Percentiles rank a stretch among this genome's conserved stretches.
Evolutionary conservation across 306 rosid genomes (phyloP).

Genomic region (Quercus engelmannii): DNA sequence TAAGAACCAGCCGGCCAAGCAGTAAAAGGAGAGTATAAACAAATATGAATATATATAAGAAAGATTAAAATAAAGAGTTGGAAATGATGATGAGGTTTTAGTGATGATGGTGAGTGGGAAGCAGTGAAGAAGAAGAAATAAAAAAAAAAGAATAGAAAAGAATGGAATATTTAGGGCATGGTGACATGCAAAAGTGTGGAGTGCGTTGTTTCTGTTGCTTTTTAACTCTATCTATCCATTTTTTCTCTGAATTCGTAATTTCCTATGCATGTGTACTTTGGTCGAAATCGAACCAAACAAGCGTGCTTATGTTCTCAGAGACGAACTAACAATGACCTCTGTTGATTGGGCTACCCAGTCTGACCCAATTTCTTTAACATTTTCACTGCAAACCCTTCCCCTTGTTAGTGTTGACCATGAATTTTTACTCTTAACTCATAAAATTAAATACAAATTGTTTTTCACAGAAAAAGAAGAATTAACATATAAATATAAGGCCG

Average conservation of each 20-base stretch:
- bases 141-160: constrained; percentile 22
- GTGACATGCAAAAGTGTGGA: constrained; percentile 51
- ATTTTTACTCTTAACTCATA: too few relatives aligned
- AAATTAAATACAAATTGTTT: too few relatives aligned
- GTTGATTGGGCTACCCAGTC: constrained; percentile 2
- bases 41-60: not conserved
- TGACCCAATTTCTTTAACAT: not conserved
- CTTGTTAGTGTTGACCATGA: not conserved
- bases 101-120: constrained; percentile 60
- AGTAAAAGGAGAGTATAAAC: not conserved
- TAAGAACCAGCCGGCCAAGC: constrained; percentile 31
- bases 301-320: constrained; percentile 49
- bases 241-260: constrained; percentile 19
- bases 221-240: not conserved
- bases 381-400: not conserved
- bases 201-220: constrained; percentile 17
- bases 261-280: constrained; percentile 38
- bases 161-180: constrained; percentile 70
- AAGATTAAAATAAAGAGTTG: constrained; percentile 18
- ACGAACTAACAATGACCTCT: constrained; percentile 8
- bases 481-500: too few relatives aligned
- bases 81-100: constrained; percentile 57
- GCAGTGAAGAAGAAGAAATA: constrained; percentile 21
- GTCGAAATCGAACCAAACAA: constrained; percentile 32
- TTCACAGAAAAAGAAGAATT: too few relatives aligned